A percentile compares a stretch with the other conserved stretches of the same genome.
phyloP scores from a whole-genome alignment of 345 rosid genomes.

The Bretschneidera sinensis region DNA sequence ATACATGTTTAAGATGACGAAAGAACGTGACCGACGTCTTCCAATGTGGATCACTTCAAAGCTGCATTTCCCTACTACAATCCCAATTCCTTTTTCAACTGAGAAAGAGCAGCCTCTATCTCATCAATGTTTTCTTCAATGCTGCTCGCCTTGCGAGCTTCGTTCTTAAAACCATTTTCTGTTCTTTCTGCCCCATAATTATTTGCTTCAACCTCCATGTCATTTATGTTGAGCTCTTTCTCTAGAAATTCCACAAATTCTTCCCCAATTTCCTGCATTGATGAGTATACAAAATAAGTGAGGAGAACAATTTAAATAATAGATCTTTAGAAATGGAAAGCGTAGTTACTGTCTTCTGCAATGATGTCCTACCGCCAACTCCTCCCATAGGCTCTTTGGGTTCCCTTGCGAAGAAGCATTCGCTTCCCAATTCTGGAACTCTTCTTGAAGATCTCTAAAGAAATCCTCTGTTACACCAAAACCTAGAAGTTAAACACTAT shows the following conservation, averaged over 20 bases:
- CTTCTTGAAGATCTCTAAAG: conserved; percentile 89
- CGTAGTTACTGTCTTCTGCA: background rate
- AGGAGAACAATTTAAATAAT: too few relatives aligned
- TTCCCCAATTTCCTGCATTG: conserved; percentile 90
- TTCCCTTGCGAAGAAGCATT: conserved; percentile 66
- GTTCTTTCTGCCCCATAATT: conserved; percentile 20
- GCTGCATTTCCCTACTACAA: conserved; percentile 31
- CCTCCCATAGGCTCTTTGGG: conserved; percentile 98
- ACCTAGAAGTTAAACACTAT: conserved; percentile 2
- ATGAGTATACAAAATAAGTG: too few relatives aligned
- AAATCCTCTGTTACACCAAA: conserved; percentile 66
- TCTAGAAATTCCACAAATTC: conserved; percentile 90
- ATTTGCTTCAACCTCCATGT: conserved; percentile 33
- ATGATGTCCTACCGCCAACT: conserved; percentile 54
- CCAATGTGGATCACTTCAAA: background rate
- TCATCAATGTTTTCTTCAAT: conserved; percentile 74
- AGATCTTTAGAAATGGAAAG: too few relatives aligned
- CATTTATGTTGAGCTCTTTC: conserved; percentile 77
- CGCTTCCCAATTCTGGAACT: conserved; percentile 81
- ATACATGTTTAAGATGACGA: too few relatives aligned
- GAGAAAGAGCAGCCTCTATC: conserved; percentile 85
- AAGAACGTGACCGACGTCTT: too few relatives aligned
- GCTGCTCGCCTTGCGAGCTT: conserved; percentile 41
- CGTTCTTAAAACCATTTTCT: conserved; percentile 22
- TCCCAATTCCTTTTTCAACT: conserved; percentile 81